Evolutionary conservation across 768 basidiomycete genomes (phyloP), one percentile per base, ranked within the genome.

Genomic region (Amanita pseudoporphyria): DNA sequence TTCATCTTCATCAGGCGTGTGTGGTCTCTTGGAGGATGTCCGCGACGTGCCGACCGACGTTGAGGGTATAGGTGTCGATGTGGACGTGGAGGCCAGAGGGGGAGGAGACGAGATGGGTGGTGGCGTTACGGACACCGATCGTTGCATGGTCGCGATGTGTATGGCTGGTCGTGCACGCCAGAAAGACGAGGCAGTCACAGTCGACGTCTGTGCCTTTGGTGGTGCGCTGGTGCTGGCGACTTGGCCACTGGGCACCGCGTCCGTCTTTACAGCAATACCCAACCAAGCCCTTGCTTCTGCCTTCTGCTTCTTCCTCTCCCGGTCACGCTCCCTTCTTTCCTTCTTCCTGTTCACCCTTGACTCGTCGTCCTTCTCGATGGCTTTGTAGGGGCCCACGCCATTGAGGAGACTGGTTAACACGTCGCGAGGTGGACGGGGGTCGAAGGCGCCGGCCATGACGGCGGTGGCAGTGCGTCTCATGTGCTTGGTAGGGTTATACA

Each of bases 321-420:
- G 70, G 52, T 75, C 76, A 42, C 74, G 71, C 49, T 75, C 75
- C 60, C 66, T 72, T 62, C 67, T 73, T 59, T 79, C 79, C 51
- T 69, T 71, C 64, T 74, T 82, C 64, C 70, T 75, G 53, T 67
- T 73, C 62, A 74, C 71, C 56, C 74, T 72, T 37, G 67, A 57
- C 61, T 78, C 76, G 53, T 82, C 81, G 26, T 79, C 76, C 50
- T 70, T 74, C 66, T 84, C 83, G 22, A 80, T 75, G 13, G 66
- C 72, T 53, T 77, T 73, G 64, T 86, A 82, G 6, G 77, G 77
- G 0, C 73, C 74, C 26, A 87, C 82, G 45, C 86, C 85, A 58
- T 88, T 88, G 58, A 89, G 68, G 44, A 88, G 64, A 64, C 82
- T 85, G 12, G 87, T 89, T 55, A 90, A 72, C 54, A 84, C 84